Evolutionary conservation across 1,284 basidiomycete genomes (phyloP), one percentile per base, ranked within the genome.

Genomic region (Apiotrichum gracile): DNA sequence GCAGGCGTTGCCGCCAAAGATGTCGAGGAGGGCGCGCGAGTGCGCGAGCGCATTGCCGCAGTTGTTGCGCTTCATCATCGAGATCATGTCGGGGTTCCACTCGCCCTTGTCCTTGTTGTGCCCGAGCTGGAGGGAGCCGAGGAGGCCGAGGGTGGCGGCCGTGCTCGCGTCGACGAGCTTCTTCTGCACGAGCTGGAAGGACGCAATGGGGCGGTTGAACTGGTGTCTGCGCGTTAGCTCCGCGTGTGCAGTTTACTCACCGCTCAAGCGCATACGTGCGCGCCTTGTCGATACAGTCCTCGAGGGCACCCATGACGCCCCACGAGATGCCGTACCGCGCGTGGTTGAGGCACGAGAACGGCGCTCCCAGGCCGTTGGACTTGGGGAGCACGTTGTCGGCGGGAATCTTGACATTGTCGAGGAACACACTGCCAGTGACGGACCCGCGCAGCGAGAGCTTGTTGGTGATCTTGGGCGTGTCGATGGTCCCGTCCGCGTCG

Each of bases 181-280:
- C 82, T 94, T 94, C 76, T 97, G 94, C 22, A 97, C 82, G 21
- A 93, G 83, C 75, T 98, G 93, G 83, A 96, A 98, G 4, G 87
- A 88, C 1, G 90, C 92, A 5, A 97, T 80, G 0, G 92, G 91
- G 33, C 87, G 84, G 34, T 83, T 79, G 78, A 97, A 97, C 75
- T 97, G 93, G 41, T 86, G 75, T 25, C 78, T 76, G 52, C 2
- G n/a, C 4, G 24, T 5, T 25, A 35, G 34, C 9, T 5, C 5
- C 17, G 5, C 19, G 13, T 42, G 9, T 3, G 24, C 4, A 27
- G 35, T 12, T 0, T 61, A 69, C 44, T 48, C 81, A 47, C 43
- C 91, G 81, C 68, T 97, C 91, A 24, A 97, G 81, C 2, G 90
- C 88, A 69, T 98, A 97, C 26, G 82, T 81, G 26, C 88, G 81